Base-by-base conservation (phyloP, 306 rosid species). In the Trifolium repens region DNA sequence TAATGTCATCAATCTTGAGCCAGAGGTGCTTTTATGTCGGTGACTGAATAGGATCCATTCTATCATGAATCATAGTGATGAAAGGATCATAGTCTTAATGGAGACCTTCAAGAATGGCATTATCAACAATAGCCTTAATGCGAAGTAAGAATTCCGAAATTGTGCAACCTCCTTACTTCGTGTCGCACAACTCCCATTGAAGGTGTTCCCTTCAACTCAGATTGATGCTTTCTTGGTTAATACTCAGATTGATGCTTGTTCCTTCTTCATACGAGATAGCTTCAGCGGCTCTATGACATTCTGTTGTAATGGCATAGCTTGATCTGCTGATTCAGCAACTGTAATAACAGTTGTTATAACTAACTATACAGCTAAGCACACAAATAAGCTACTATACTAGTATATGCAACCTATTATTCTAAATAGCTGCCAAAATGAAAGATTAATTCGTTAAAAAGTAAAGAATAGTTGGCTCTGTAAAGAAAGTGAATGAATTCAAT, bases 271-370 rank as follows among this genome's bases (percentile, higher is more conserved):
- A 58, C 1, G 22, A 40, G 71, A 66, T 44, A 11, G 8, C 71
- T 42, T 43, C 71, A 19, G 19, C 3, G 37, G 35, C 53, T 66
- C 37, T 11, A 43, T 42, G 49, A 7, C 34, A 19, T 66, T 66
- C 37, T 11, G 17, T 66, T 10, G 49, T 17, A 65, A 39, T 3
- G 27, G 70, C 22, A 35, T 16, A 8, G 3, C 50, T 42, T 53
- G 50, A 43, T 42, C 37, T 67, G 72, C 57, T 26, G 42, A 49
- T 57, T 46, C 58, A 14, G 24, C 42, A 67, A 67, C 72, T 65
- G 30, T 65, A 65, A 65, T 17, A 40, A 65, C 35, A 22, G 71
- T 66, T 66, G 37, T 22, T 66, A 66, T 22, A 43, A 42, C 71
- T 66, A 42, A 22, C 15, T 67, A 12, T 43, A 67, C 55, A 26